Percentiles rank a stretch among this genome's conserved stretches.
Evolutionary conservation across 1,284 basidiomycete species (phyloP).

Genomic region (Apiotrichum mycotoxinovorans): DNA sequence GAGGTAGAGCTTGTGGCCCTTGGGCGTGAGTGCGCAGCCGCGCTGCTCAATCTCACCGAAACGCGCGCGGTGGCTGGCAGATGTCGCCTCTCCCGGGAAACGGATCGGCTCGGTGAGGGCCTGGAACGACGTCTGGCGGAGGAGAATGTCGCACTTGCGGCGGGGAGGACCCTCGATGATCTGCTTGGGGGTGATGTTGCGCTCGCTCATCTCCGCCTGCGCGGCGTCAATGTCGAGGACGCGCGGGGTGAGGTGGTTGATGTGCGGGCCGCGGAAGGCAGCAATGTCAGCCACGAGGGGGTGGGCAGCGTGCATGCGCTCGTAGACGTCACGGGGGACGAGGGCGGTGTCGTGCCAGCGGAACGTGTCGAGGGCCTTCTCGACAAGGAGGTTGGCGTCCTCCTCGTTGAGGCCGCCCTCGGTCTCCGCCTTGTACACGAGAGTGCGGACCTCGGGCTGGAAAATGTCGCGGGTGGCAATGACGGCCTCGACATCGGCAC

Average conservation of each 20-base stretch:
- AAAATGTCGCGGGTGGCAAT: constrained; percentile 46
- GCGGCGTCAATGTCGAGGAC: constrained; percentile 52
- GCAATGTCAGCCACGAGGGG: constrained; percentile 51
- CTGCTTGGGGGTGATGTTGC: constrained; percentile 50
- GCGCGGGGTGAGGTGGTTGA: constrained; percentile 53
- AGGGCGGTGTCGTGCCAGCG: constrained; percentile 49
- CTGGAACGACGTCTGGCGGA: constrained; percentile 52
- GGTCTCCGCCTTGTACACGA: constrained; percentile 42
- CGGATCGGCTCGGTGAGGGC: constrained; percentile 49
- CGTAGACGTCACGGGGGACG: constrained; percentile 41
- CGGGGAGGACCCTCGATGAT: constrained; percentile 50
- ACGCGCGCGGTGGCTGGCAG: constrained; percentile 49
- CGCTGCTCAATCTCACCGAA: constrained; percentile 53
- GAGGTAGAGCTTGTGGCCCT: constrained; percentile 44
- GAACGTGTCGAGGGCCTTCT: constrained; percentile 48
- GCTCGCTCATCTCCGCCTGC: constrained; percentile 45
- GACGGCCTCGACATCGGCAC: constrained; percentile 33
- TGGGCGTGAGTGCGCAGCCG: constrained; percentile 48
- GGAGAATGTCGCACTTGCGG: constrained; percentile 45
- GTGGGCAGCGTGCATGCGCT: constrained; percentile 39
- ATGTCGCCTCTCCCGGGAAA: constrained; percentile 29
- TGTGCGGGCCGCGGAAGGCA: constrained; percentile 51
- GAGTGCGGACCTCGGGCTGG: constrained; percentile 31
- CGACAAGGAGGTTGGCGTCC: constrained; percentile 40
- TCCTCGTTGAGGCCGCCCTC: constrained; percentile 29